Percentiles rank a stretch among this genome's conserved stretches.
Conservation (phyloP, 2,329 filamentous ascomycete genomes). For the Hymenoscyphus scutula region DNA sequence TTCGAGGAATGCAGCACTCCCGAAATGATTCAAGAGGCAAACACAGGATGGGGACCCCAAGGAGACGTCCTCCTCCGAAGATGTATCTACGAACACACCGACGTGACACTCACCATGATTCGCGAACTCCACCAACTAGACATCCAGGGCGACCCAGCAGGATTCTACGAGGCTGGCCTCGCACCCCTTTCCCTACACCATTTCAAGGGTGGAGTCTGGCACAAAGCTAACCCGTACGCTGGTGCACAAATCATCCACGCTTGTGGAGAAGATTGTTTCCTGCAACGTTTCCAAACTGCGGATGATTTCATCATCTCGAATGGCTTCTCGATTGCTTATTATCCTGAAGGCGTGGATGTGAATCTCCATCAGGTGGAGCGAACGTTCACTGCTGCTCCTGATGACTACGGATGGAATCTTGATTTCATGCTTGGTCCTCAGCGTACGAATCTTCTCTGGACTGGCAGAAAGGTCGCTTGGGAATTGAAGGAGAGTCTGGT, state of each 20-base stretch:
- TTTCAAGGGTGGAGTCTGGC: constrained; percentile 52
- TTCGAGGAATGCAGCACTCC: constrained; percentile 47
- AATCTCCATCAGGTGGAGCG: constrained; percentile 34
- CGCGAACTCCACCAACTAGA: constrained; percentile 35
- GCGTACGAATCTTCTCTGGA: constrained; percentile 46
- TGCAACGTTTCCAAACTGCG: constrained; percentile 33
- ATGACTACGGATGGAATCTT: constrained; percentile 35
- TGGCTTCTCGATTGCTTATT: constrained; percentile 33
- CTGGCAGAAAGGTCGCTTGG: constrained; percentile 52
- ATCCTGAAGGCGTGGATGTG: constrained; percentile 34
- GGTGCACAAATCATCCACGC: constrained; percentile 31
- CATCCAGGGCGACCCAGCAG: constrained; percentile 32
- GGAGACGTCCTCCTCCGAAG: constrained; percentile 35
- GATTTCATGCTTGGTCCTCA: constrained; percentile 53
- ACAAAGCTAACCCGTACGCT: constrained; percentile 35
- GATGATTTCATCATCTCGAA: constrained; percentile 36
- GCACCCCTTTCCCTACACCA: constrained; percentile 33
- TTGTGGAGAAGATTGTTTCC: constrained; percentile 36
- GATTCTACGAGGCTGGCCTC: constrained; percentile 35
- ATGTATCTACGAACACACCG: constrained; percentile 36
- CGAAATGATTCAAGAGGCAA: constrained; percentile 52
- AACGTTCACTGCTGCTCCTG: constrained; percentile 31
- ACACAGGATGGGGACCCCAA: constrained; percentile 55
- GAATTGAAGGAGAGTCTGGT: constrained; percentile 51
- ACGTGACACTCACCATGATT: constrained; percentile 33